A percentile compares a stretch with the other conserved stretches of the same genome.
phyloP scores from a whole-genome alignment of 2,329 filamentous ascomycete species.

The Aspergillus transmontanensis region DNA sequence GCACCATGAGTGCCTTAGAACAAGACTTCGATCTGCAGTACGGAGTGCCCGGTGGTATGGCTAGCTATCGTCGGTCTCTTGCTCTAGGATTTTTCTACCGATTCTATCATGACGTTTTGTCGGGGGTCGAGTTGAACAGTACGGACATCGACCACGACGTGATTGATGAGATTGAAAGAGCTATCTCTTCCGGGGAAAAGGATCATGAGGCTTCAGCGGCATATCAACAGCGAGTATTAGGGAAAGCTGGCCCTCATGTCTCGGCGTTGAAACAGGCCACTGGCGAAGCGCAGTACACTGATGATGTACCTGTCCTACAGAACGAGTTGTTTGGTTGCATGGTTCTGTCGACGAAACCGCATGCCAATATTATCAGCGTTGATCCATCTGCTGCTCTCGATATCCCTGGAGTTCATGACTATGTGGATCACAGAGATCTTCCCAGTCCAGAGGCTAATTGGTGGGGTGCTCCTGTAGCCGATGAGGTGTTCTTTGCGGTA shows the following conservation, averaged over 20 bases:
- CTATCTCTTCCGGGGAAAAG: slow-evolving; percentile 77
- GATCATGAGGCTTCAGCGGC: slow-evolving; percentile 74
- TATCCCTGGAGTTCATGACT: slow-evolving; percentile 81
- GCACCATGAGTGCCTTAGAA: slow-evolving; percentile 85
- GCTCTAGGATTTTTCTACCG: slow-evolving; percentile 95
- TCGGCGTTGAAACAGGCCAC: slow-evolving; percentile 92
- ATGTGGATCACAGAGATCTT: slow-evolving; percentile 80
- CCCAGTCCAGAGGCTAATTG: slow-evolving; percentile 79
- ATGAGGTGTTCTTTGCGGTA: slow-evolving; percentile 91
- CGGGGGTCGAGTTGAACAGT: slow-evolving; percentile 53
- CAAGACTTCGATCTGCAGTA: slow-evolving; percentile 86
- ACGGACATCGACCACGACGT: slow-evolving; percentile 69
- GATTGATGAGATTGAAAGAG: slow-evolving; percentile 80
- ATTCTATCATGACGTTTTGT: slow-evolving; percentile 88
- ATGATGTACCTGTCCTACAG: slow-evolving; percentile 83
- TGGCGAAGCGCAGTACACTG: slow-evolving; percentile 93
- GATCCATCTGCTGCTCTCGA: slow-evolving; percentile 76
- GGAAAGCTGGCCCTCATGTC: slow-evolving; percentile 83
- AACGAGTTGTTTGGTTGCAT: slow-evolving; percentile 90
- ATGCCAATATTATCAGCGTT: slow-evolving; percentile 79
- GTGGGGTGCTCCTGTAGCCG: slow-evolving; percentile 82
- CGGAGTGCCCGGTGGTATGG: slow-evolving; percentile 95
- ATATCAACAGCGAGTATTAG: slow-evolving; percentile 80
- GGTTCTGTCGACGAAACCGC: slow-evolving; percentile 84
- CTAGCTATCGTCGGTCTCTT: slow-evolving; percentile 87